Conservation (phyloP, 192 early-diverging fungal species). For the Bifiguratus adelaidae region DNA sequence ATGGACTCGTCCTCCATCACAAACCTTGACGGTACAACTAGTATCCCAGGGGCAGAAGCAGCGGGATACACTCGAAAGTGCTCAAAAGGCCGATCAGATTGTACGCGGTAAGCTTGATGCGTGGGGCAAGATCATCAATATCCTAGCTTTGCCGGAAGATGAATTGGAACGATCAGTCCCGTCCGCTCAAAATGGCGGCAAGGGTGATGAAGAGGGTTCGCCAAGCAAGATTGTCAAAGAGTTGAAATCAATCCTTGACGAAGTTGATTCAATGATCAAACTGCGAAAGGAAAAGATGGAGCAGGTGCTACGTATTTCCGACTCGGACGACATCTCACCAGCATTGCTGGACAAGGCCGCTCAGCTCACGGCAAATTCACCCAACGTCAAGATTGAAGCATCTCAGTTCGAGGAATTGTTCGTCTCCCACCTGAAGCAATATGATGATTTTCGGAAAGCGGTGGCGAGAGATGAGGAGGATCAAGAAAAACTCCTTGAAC, state of each 20-base stretch:
- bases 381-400: conserved; percentile 58
- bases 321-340: conserved; percentile 73
- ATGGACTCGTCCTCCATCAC: conserved; percentile 48
- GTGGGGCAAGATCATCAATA: conserved; percentile 46
- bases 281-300: conserved; percentile 35
- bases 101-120: conserved; percentile 46
- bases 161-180: conserved; percentile 23
- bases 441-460: conserved; percentile 43
- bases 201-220: neutral
- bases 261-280: neutral
- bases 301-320: conserved; percentile 52
- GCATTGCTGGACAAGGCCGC: conserved; percentile 53
- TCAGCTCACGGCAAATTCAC: conserved; percentile 45
- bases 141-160: conserved; percentile 20
- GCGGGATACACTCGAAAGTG: conserved; percentile 40
- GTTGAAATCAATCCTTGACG: conserved; percentile 3
- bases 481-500: conserved; percentile 51
- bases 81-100: conserved; percentile 44
- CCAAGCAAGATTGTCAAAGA: neutral
- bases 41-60: conserved; percentile 44
- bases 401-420: conserved; percentile 72
- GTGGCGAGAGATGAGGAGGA: conserved; percentile 42
- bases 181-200: neutral
- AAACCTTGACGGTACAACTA: conserved; percentile 36
- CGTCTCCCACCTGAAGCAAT: conserved; percentile 56